A percentile compares a stretch with the other conserved stretches of the same genome.
Conservation (phyloP, 1,284 basidiomycete species). For the Fomitiporia mediterranea region DNA sequence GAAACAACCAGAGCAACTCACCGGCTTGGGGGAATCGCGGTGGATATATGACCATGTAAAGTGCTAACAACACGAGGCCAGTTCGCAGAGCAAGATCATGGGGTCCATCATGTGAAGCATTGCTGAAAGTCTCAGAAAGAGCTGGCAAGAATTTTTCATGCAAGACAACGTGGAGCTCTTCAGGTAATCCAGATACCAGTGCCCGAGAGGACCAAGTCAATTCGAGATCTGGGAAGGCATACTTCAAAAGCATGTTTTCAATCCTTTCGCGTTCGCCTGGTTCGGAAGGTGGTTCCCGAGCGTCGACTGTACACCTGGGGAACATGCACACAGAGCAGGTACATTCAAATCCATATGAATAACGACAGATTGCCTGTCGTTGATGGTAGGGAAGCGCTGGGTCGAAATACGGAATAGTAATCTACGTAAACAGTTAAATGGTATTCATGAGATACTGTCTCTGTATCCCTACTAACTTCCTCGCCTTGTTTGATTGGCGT, state of each 20-base stretch:
- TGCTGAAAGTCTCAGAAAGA: conserved; percentile 59
- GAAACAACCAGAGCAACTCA: conserved; percentile 30
- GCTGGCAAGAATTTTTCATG: conserved; percentile 54
- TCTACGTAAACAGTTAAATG: conserved; percentile 34
- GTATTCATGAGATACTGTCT: not conserved
- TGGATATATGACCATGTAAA: conserved; percentile 66
- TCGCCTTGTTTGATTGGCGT: conserved; percentile 50
- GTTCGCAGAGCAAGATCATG: conserved; percentile 47
- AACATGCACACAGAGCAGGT: conserved; percentile 51
- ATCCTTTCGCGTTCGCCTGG: conserved; percentile 29
- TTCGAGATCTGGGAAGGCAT: conserved; percentile 12
- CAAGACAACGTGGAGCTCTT: conserved; percentile 38
- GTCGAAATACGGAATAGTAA: conserved; percentile 69
- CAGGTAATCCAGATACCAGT: conserved; percentile 36
- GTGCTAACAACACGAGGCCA: conserved; percentile 54
- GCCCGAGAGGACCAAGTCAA: conserved; percentile 25
- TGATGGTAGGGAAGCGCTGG: conserved; percentile 58
- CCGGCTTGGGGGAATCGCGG: conserved; percentile 74
- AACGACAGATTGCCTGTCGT: conserved; percentile 51
- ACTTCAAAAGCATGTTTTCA: conserved; percentile 4
- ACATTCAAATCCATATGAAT: conserved; percentile 67
- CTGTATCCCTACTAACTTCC: conserved; percentile 43
- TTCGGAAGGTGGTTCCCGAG: conserved; percentile 36
- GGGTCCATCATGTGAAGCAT: conserved; percentile 57
- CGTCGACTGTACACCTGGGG: conserved; percentile 31